phyloP scores from a whole-genome alignment of 352 stramenopile genomes.

The Phytophthora foliorum region DNA sequence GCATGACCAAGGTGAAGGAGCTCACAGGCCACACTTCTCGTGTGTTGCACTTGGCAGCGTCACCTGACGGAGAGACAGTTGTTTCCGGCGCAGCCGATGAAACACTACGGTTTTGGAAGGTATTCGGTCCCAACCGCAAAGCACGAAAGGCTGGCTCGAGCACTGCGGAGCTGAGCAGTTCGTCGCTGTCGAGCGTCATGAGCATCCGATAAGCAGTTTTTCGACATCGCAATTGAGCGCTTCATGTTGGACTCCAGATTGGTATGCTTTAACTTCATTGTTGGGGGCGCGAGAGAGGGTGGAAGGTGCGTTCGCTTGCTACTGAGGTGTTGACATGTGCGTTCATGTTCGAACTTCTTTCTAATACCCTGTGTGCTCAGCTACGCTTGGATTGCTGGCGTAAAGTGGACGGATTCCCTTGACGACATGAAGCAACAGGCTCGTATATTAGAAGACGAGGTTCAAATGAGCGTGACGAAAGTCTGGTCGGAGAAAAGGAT shows the following conservation, averaged over 20 bases:
- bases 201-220: constrained; percentile 75
- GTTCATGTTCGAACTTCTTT: background rate
- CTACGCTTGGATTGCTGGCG: constrained; percentile 16
- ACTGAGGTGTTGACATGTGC: background rate
- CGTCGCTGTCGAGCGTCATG: constrained; percentile 82
- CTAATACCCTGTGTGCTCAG: constrained; percentile 20
- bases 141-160: constrained; percentile 66
- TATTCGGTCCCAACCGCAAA: constrained; percentile 95
- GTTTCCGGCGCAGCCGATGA: constrained; percentile 98
- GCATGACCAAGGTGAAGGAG: constrained; percentile 98
- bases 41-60: constrained; percentile 97
- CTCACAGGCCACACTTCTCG: constrained; percentile 97
- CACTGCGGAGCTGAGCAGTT: constrained; percentile 65
- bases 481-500: constrained; percentile 27
- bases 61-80: constrained; percentile 97
- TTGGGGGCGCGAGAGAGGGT: background rate
- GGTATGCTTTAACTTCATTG: constrained; percentile 10
- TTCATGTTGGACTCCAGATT: constrained; percentile 17
- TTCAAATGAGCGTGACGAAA: constrained; percentile 23
- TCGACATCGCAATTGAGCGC: constrained; percentile 12
- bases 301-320: constrained; percentile 8
- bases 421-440: constrained; percentile 23
- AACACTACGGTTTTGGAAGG: constrained; percentile 99
- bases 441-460: constrained; percentile 29
- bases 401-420: constrained; percentile 24